Percentiles rank a stretch among this genome's conserved stretches.
These are phyloP conservation scores for Rusavskia elegans DNA, from an alignment of 495 filamentous ascomycete species.

Conservation along the genomic window DNA sequence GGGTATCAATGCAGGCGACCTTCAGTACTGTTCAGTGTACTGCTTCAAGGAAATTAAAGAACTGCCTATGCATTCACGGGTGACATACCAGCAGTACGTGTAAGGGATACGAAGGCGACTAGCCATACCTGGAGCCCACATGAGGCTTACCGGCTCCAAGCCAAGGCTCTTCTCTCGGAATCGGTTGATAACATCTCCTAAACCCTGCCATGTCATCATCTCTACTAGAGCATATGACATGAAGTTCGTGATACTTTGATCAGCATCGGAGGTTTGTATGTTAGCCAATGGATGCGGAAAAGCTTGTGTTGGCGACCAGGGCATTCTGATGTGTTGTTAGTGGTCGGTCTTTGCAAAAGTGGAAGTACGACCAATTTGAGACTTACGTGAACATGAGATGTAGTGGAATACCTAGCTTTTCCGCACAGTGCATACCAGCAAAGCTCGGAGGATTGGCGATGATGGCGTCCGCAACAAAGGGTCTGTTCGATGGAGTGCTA, in stretches of 20 bases:
- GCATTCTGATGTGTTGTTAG: slow-evolving; percentile 31
- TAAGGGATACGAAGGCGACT: slow-evolving; percentile 52
- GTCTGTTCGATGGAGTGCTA: slow-evolving; percentile 20
- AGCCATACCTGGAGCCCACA: slow-evolving; percentile 49
- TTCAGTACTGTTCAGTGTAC: slow-evolving; percentile 4
- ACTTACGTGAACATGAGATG: slow-evolving; percentile 70
- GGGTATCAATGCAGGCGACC: slow-evolving; percentile 60
- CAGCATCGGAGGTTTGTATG: slow-evolving; percentile 32
- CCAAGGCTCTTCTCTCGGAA: slow-evolving; percentile 50
- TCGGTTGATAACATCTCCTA: slow-evolving; percentile 61
- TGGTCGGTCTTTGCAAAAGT: neutral
- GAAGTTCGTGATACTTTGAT: slow-evolving; percentile 48
- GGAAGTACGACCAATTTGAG: neutral
- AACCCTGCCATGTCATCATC: slow-evolving; percentile 66
- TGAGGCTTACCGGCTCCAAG: slow-evolving; percentile 48
- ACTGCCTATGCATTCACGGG: neutral
- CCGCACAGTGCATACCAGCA: slow-evolving; percentile 67
- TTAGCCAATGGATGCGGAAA: slow-evolving; percentile 43
- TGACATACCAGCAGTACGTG: slow-evolving; percentile 55
- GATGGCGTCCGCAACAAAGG: slow-evolving; percentile 68
- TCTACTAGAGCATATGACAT: slow-evolving; percentile 62
- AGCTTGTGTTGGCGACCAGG: slow-evolving; percentile 35
- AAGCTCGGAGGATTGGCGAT: slow-evolving; percentile 78
- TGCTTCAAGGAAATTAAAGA: no score
- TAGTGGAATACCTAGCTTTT: slow-evolving; percentile 61